These are phyloP conservation scores for Ganoderma resinaceum DNA, from an alignment of 1,284 basidiomycete species.

Conservation along the genomic window DNA sequence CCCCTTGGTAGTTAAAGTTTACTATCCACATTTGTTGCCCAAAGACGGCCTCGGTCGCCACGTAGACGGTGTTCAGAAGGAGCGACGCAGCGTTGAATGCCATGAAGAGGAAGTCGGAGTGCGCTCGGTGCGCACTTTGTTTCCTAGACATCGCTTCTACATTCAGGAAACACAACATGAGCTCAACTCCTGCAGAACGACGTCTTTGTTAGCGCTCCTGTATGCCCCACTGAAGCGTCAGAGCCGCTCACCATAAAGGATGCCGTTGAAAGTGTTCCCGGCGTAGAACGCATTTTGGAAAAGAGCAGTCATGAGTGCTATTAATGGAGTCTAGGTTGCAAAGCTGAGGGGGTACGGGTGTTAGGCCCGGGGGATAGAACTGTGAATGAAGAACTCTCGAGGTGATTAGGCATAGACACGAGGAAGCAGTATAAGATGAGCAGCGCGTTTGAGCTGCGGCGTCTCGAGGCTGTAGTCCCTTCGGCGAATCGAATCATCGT, in stretches of 20 bases:
- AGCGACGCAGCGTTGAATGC: conserved; percentile 22
- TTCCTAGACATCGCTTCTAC: conserved; percentile 24
- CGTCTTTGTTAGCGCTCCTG: not conserved
- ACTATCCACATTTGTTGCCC: conserved; percentile 34
- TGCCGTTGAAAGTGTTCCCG: conserved; percentile 34
- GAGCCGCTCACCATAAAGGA: conserved; percentile 34
- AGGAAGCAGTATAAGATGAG: not conserved
- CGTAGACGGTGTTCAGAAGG: conserved; percentile 28
- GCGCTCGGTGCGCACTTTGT: not conserved
- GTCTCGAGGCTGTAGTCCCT: not conserved
- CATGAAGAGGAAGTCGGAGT: conserved; percentile 15
- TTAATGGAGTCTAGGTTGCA: not conserved
- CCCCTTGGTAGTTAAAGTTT: conserved; percentile 22
- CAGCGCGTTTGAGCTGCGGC: not conserved
- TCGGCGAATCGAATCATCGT: not conserved
- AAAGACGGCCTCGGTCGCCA: conserved; percentile 28
- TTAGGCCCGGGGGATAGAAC: not conserved
- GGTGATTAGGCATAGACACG: not conserved
- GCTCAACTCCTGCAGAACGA: conserved; percentile 30
- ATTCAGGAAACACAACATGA: conserved; percentile 34
- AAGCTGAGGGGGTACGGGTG: not conserved
- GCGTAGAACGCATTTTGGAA: conserved; percentile 37
- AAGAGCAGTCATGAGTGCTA: conserved; percentile 11
- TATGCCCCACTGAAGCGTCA: not conserved
- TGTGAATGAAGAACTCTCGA: not conserved